These are phyloP conservation scores for Blastobotrys raffinosifermentans DNA, from an alignment of 1,139 yeast genomes.

Conservation along the genomic window DNA sequence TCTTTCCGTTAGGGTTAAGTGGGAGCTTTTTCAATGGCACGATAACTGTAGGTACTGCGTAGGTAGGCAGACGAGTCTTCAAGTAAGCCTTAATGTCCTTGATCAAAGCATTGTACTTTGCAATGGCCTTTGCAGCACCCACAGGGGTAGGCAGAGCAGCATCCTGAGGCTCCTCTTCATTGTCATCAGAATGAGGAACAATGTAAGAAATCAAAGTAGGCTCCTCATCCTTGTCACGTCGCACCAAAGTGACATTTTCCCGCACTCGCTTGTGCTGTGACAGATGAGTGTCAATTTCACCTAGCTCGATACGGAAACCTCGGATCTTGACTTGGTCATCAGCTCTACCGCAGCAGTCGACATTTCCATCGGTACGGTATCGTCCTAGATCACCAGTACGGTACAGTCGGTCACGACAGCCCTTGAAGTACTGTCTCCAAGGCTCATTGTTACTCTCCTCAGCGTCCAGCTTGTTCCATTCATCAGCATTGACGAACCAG, in stretches of 20 bases:
- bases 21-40: constrained; percentile 86
- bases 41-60: constrained; percentile 88
- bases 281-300: constrained; percentile 95
- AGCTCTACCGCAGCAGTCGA: constrained; percentile 98
- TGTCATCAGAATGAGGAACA: constrained; percentile 65
- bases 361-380: constrained; percentile 92
- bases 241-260: constrained; percentile 88
- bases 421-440: constrained; percentile 82
- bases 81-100: constrained; percentile 75
- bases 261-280: constrained; percentile 89
- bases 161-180: constrained; percentile 41
- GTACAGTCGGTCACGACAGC: constrained; percentile 92
- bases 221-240: constrained; percentile 88
- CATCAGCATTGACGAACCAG: constrained; percentile 68
- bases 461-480: constrained; percentile 56
- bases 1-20: constrained; percentile 95
- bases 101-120: constrained; percentile 67
- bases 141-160: constrained; percentile 50
- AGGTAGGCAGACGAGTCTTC: constrained; percentile 83
- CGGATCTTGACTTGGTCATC: constrained; percentile 98
- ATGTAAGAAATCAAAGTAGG: constrained; percentile 85
- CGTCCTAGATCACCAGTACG: constrained; percentile 98
- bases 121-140: constrained; percentile 73
- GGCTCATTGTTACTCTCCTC: constrained; percentile 37
- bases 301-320: constrained; percentile 96